Conservation (phyloP, 2,329 filamentous ascomycete genomes). For the Fusarium goolgardi region DNA sequence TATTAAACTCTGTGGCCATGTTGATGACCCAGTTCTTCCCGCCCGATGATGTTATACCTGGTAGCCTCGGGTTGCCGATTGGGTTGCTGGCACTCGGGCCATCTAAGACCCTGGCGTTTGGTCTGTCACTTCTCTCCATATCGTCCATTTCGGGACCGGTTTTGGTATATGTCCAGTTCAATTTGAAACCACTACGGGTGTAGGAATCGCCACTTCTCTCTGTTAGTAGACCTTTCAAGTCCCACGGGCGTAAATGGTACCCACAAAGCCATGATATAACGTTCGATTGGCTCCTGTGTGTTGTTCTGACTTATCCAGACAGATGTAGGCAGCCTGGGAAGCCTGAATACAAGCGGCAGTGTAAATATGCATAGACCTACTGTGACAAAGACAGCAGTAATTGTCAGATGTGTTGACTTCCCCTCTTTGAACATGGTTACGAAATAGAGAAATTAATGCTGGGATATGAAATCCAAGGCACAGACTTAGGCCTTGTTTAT, state of each 20-base stretch:
- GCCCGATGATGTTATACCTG: conserved; percentile 7
- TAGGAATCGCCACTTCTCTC: conserved; percentile 7
- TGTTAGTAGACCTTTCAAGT: background rate
- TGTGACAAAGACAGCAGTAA: background rate
- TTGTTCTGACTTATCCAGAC: background rate
- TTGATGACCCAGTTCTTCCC: background rate
- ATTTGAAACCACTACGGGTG: background rate
- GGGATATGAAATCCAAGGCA: background rate
- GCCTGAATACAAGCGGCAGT: background rate
- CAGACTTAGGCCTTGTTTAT: too few species aligned
- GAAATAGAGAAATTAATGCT: background rate
- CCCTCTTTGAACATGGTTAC: background rate
- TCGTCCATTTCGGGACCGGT: background rate
- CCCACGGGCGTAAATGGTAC: background rate
- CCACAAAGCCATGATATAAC: background rate
- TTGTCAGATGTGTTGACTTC: background rate
- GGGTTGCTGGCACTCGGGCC: background rate
- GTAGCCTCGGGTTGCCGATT: background rate
- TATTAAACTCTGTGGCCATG: conserved; percentile 6
- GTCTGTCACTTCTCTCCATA: background rate
- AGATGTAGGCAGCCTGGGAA: background rate
- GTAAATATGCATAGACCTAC: background rate
- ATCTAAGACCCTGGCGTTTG: background rate
- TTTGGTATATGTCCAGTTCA: conserved; percentile 1
- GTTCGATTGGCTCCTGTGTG: background rate